A percentile compares a stretch with the other conserved stretches of the same genome.
Conservation (phyloP, 495 filamentous ascomycete genomes). For the Penicillium subrubescens region DNA sequence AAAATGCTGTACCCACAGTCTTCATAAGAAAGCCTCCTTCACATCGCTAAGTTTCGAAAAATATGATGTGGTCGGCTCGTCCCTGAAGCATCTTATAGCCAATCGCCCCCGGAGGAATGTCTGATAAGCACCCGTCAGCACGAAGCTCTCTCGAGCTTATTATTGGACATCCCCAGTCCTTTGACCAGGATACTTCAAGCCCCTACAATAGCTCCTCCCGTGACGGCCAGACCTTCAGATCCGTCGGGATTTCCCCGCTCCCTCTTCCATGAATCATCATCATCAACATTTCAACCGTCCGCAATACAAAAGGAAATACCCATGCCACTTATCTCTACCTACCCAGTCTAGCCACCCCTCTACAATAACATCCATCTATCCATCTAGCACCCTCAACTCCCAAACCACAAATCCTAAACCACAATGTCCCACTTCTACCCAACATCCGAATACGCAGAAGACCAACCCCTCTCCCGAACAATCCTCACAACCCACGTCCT, state of each 20-base stretch:
- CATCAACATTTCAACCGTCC: not conserved
- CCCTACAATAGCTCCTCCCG: not conserved
- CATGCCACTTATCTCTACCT: not conserved
- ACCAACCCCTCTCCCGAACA: conserved; percentile 53
- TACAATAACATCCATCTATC: no score
- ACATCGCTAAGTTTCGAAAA: no score
- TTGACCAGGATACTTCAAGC: no score
- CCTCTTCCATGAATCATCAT: not conserved
- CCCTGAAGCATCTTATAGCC: no score
- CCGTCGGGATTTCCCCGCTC: not conserved
- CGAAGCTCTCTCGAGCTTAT: no score
- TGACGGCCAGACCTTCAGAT: not conserved
- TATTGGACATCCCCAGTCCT: no score
- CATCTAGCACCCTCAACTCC: no score
- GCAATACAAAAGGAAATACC: not conserved
- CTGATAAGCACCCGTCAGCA: no score
- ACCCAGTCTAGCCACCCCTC: not conserved
- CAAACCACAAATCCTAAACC: not conserved
- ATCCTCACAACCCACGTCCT: conserved; percentile 61
- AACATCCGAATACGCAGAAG: conserved; percentile 59
- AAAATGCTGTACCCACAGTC: no score
- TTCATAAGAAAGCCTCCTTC: no score
- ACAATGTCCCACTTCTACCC: conserved; percentile 55
- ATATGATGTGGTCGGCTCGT: no score
- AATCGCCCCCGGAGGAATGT: no score